Evolutionary conservation across 2,329 filamentous ascomycete genomes (phyloP).

Genomic region (Sarocladium strictum): DNA sequence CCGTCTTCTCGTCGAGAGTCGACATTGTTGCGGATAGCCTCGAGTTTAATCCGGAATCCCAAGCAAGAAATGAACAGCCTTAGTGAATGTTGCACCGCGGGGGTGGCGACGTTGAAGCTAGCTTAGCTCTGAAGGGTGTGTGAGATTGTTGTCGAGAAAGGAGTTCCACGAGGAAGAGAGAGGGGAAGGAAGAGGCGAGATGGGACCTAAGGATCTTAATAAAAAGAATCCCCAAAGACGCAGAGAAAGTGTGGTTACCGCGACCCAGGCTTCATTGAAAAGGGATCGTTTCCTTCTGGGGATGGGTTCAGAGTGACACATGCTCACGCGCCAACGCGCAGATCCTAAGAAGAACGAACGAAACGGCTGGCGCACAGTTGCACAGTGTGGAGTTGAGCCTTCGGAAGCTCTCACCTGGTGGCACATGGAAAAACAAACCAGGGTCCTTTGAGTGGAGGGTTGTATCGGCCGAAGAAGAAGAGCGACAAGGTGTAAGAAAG

Average conservation of each 20-base stretch:
- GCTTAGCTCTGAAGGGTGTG: background rate
- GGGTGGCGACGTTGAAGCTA: background rate
- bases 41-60: background rate
- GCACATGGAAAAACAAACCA: background rate
- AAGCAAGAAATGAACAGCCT: background rate
- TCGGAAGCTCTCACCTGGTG: background rate
- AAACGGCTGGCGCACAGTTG: conserved; percentile 3
- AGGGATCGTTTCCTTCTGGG: background rate
- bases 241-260: background rate
- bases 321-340: conserved; percentile 5
- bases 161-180: background rate
- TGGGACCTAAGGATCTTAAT: background rate
- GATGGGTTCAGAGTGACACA: background rate
- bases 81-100: background rate
- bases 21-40: conserved; percentile 16
- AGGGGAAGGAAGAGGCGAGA: background rate
- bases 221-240: background rate
- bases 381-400: background rate
- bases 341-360: background rate
- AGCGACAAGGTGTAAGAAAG: background rate
- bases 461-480: conserved; percentile 2
- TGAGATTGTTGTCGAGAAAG: background rate
- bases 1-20: conserved; percentile 19
- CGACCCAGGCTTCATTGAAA: background rate
- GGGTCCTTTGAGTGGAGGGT: conserved; percentile 6